phyloP scores from a whole-genome alignment of 1,139 yeast species.

The Yamadazyma oceani region DNA sequence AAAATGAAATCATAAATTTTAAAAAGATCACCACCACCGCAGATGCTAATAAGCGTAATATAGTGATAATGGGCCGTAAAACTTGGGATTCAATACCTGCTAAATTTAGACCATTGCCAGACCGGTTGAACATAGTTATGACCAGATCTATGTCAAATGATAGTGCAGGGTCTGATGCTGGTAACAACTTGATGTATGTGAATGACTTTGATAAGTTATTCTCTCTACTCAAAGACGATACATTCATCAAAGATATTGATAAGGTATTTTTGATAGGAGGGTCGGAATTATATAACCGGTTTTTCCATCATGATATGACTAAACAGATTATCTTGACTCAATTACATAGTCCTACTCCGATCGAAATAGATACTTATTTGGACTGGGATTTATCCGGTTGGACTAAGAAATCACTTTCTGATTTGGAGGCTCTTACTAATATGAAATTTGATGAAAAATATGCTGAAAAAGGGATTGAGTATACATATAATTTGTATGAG shows the following conservation, averaged over 20 bases:
- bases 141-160: constrained; percentile 44
- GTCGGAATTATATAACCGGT: constrained; percentile 73
- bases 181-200: constrained; percentile 29
- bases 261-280: constrained; percentile 89
- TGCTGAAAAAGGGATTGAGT: constrained; percentile 49
- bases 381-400: constrained; percentile 33
- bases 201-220: constrained; percentile 46
- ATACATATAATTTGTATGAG: constrained; percentile 33
- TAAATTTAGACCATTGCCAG: constrained; percentile 79
- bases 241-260: constrained; percentile 31
- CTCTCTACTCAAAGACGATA: constrained; percentile 32
- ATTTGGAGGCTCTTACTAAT: constrained; percentile 41
- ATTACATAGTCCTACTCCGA: constrained; percentile 37
- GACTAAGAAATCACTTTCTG: constrained; percentile 35
- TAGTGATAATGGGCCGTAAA: constrained; percentile 93
- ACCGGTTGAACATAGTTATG: constrained; percentile 72
- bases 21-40: constrained; percentile 63
- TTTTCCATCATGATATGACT: constrained; percentile 45
- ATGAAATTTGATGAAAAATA: constrained; percentile 36
- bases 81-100: constrained; percentile 95
- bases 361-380: constrained; percentile 68
- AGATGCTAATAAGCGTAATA: constrained; percentile 47
- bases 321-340: constrained; percentile 75
- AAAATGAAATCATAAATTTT: constrained; percentile 84
- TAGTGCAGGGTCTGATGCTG: constrained; percentile 4